Evolutionary conservation across 768 basidiomycete species (phyloP), one percentile per base, ranked within the genome.

Genomic region (Boletus reticulatus): DNA sequence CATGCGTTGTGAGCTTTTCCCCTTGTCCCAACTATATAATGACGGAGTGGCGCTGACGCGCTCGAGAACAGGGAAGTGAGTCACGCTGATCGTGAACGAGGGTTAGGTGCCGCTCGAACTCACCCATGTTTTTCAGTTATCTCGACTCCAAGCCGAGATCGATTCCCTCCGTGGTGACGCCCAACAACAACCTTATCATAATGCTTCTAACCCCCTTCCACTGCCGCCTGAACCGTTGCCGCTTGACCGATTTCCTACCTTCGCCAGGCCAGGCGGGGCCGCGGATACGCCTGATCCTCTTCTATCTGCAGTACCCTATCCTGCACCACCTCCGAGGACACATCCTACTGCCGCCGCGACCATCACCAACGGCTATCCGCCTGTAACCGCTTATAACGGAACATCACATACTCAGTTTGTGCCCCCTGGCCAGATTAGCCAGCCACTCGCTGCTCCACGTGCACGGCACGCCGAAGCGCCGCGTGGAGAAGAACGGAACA

Each of bases 141-240:
- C 69, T 60, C 63, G 58, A 44, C 62, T 71, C n/a, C 69, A 76
- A 55, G 58, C 69, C 31, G 67, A 77, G 56, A 62, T 79, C 8
- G 69, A 74, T 55, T 66, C 70, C 20, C 72, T 77, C 17, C 67
- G 64, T 53, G 72, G 71, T 16, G 57, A 67, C 12, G 65, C 68
- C 43, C 61, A 70, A 38, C 29, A 29, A 29, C 61, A 63, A 6
- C 67, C 62, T 42, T 70, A 62, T 60, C 71, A 61, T 48, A 69
- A 73, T 55, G 62, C 64, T 48, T 64, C 67, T 37, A 84, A 84
- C 61, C 84, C 84, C 5, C 75, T 85, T 19, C 83, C 83, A 22
- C 67, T 72, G 41, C 83, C 83, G n/a, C 83, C 83, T 13, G 76
- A 79, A 52, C 83, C 81, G 4, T 66, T 83, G 8, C 73, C 79